Evolutionary conservation across 257 asterid species (phyloP).

Genomic region (Primulina eburnea): DNA sequence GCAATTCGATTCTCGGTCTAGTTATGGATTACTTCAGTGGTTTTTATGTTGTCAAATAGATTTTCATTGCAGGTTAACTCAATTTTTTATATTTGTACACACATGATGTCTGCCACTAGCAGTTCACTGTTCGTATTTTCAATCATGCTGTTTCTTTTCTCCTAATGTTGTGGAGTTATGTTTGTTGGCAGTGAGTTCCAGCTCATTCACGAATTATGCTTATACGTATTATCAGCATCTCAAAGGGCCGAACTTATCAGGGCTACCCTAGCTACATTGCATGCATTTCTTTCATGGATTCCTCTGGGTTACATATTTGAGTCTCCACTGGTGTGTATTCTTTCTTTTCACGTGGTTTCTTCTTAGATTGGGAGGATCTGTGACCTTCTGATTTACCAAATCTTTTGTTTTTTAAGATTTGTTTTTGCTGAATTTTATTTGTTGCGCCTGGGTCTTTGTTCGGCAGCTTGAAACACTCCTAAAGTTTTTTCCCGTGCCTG

Average conservation of each 20-base stretch:
- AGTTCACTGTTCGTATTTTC: constrained; percentile 2
- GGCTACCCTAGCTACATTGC: constrained; percentile 91
- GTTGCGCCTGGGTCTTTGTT: constrained; percentile 24
- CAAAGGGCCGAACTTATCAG: constrained; percentile 94
- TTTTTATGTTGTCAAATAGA: neutral
- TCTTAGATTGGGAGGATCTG: constrained; percentile 18
- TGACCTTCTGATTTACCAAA: neutral
- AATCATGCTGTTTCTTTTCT: neutral
- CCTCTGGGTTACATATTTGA: constrained; percentile 97
- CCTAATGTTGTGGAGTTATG: constrained; percentile 20
- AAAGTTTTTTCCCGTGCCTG: constrained; percentile 66
- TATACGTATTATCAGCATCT: constrained; percentile 84
- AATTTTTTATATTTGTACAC: neutral
- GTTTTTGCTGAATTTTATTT: constrained; percentile 16
- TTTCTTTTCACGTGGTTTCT: constrained; percentile 26
- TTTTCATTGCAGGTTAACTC: constrained; percentile 12
- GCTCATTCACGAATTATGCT: constrained; percentile 94
- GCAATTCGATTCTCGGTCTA: neutral
- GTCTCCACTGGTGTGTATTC: constrained; percentile 81
- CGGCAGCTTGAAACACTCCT: constrained; percentile 86
- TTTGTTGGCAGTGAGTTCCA: constrained; percentile 73
- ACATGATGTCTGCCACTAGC: neutral
- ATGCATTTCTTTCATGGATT: constrained; percentile 98
- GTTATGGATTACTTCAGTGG: neutral
- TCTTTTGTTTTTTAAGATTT: constrained; percentile 13